Percentiles rank a stretch among this genome's conserved stretches.
Evolutionary conservation across 768 basidiomycete genomes (phyloP).

Genomic region (Phaffia australis): DNA sequence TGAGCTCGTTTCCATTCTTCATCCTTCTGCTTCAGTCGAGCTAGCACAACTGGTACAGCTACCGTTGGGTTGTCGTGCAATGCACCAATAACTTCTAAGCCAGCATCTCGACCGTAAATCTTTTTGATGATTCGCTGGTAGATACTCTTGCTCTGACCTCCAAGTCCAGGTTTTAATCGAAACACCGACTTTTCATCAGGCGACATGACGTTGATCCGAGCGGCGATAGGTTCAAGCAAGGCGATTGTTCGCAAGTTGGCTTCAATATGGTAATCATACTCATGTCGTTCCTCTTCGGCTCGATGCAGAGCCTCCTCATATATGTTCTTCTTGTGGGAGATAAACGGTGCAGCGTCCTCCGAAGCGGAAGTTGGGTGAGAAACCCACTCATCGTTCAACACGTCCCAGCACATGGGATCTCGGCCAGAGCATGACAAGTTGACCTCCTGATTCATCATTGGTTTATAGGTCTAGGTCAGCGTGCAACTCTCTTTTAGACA

Average conservation of each 20-base stretch:
- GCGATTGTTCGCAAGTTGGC: constrained; percentile 81
- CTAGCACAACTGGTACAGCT: constrained; percentile 80
- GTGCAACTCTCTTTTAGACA: background rate
- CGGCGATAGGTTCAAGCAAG: constrained; percentile 73
- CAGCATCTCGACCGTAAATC: constrained; percentile 59
- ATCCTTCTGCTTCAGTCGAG: constrained; percentile 80
- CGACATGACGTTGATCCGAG: constrained; percentile 76
- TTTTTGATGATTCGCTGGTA: constrained; percentile 90
- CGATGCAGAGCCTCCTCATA: constrained; percentile 94
- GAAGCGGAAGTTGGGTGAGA: constrained; percentile 98
- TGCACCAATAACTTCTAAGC: constrained; percentile 44
- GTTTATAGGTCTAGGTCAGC: constrained; percentile 1
- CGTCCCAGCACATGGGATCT: constrained; percentile 85
- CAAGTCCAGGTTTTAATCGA: constrained; percentile 73
- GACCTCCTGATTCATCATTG: constrained; percentile 53
- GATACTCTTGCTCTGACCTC: constrained; percentile 73
- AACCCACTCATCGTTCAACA: constrained; percentile 95
- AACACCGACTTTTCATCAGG: constrained; percentile 71
- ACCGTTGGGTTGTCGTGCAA: constrained; percentile 84
- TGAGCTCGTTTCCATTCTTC: constrained; percentile 94
- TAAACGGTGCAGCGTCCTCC: constrained; percentile 82
- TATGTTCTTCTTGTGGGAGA: constrained; percentile 85
- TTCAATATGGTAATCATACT: constrained; percentile 91
- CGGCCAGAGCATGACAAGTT: constrained; percentile 84
- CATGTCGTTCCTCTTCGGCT: constrained; percentile 95